Conservation (phyloP, 208 protist species). For the Crithidia bombi region DNA sequence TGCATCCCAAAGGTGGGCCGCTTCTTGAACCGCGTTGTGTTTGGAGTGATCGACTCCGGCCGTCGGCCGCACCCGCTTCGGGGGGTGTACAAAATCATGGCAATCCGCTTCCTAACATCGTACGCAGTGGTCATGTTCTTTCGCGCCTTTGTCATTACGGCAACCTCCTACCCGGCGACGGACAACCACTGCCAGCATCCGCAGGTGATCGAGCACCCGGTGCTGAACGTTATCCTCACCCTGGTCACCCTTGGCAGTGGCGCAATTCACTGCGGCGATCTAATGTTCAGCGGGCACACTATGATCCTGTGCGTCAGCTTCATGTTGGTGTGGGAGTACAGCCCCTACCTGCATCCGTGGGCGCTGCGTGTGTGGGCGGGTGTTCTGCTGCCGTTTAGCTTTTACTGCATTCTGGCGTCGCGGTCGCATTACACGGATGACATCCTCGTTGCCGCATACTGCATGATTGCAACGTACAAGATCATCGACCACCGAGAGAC, state of each 20-base stretch:
- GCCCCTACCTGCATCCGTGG: conserved; percentile 59
- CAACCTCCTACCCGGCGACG: conserved; percentile 84
- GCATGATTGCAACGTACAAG: conserved; percentile 69
- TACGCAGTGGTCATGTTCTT: conserved; percentile 75
- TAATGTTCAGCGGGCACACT: conserved; percentile 92
- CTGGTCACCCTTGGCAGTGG: conserved; percentile 79
- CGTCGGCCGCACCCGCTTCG: conserved; percentile 41
- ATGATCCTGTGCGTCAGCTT: conserved; percentile 75
- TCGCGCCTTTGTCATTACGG: conserved; percentile 68
- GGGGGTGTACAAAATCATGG: conserved; percentile 47
- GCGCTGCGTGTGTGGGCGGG: conserved; percentile 40
- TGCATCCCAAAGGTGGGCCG: conserved; percentile 24
- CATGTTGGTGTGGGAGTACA: conserved; percentile 68
- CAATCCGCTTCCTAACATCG: conserved; percentile 73
- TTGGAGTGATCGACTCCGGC: conserved; percentile 53
- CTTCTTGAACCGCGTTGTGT: conserved; percentile 47
- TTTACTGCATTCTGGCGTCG: conserved; percentile 79
- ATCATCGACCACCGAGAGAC: conserved; percentile 49
- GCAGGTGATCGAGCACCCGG: conserved; percentile 52
- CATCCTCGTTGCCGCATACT: conserved; percentile 70
- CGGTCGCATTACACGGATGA: conserved; percentile 92
- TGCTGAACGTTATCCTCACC: conserved; percentile 81
- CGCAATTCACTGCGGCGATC: conserved; percentile 88
- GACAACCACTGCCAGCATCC: conserved; percentile 85
- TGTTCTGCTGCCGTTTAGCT: conserved; percentile 51